Evolutionary conservation across 2,329 filamentous ascomycete species (phyloP), one percentile per base, ranked within the genome.

Genomic region (Colletotrichum acutatum): DNA sequence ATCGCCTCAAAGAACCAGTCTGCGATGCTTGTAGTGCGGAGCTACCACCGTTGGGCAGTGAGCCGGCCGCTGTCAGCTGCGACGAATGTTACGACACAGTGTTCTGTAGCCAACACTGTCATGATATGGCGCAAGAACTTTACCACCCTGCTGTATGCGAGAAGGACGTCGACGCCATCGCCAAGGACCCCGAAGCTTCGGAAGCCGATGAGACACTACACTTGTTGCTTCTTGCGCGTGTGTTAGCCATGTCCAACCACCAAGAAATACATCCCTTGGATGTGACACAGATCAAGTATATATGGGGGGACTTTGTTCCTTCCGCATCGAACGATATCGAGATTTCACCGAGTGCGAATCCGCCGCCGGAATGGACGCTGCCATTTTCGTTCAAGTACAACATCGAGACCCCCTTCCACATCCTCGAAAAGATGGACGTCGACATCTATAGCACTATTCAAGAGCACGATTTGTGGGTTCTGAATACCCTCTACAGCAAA

Each of bases 401-500:
- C 76, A 90, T 97, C 73, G 88, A 93, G 68, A 89, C 89, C 3
- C 94, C 94, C 0, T 87, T 96, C 6, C 93, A 95, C 78, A 87
- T 96, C 37, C 87, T 97, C 19, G 93, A 95, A 80, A 95, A 94
- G 82, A 95, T 97, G 92, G 93, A 95, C 76, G 86, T 96, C 68
- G 92, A 96, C 79, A 91, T 95, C 65, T 96, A 92, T 80, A 86
- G 85, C 16, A 83, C 83, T 0, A 81, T 91, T 4, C 82, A 83
- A 9, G 82, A 85, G 28, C 92, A 93, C 80, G 93, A 95, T 77
- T 83, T 93, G 7, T 97, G 94, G 94, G 89, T 98, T 19, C 89
- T 97, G 79, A 98, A 98, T 83, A 98, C 95, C 0, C 87, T 98
- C 5, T 97, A 96, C 81, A 91, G 94, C 76, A 98, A 98, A 81